Evolutionary conservation across 129 eudicot species (phyloP).

Genomic region (Apium graveolens): DNA sequence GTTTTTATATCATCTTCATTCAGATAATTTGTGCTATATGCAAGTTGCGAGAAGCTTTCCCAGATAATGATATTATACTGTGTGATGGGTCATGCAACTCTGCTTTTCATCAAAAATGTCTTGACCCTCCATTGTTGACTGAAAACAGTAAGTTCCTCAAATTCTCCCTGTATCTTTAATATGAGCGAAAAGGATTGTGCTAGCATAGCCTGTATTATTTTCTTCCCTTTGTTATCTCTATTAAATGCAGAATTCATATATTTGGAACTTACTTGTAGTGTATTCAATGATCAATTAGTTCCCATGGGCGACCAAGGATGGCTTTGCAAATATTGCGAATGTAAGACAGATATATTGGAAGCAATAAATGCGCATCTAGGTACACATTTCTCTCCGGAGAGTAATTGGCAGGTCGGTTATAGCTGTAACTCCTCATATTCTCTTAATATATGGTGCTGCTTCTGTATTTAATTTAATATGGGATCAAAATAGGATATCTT

Average conservation of each 20-base stretch:
- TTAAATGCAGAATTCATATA: slow-evolving; percentile 1
- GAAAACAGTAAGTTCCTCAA: slow-evolving; percentile 65
- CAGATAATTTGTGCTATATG: slow-evolving; percentile 93
- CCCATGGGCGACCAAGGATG: slow-evolving; percentile 94
- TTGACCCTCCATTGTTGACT: slow-evolving; percentile 85
- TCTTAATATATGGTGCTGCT: background rate
- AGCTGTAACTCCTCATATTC: slow-evolving; percentile 3
- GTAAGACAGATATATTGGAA: slow-evolving; percentile 81
- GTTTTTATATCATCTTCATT: slow-evolving; percentile 11
- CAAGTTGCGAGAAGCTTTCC: slow-evolving; percentile 65
- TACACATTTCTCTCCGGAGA: slow-evolving; percentile 55
- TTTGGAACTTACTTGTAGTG: slow-evolving; percentile 13
- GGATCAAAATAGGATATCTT: slow-evolving; percentile 60
- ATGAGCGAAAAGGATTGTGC: background rate
- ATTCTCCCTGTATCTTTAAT: background rate
- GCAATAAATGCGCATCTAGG: slow-evolving; percentile 95
- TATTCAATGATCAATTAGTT: slow-evolving; percentile 38
- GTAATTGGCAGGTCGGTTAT: slow-evolving; percentile 69
- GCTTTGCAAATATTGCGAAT: slow-evolving; percentile 79
- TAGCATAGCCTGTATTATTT: background rate
- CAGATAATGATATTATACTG: slow-evolving; percentile 82
- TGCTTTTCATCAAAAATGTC: slow-evolving; percentile 94
- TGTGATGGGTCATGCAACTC: slow-evolving; percentile 96
- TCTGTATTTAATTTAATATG: slow-evolving; percentile 11
- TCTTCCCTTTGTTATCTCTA: background rate